Conservation (phyloP, 257 asterid genomes). For the Verbena officinalis region DNA sequence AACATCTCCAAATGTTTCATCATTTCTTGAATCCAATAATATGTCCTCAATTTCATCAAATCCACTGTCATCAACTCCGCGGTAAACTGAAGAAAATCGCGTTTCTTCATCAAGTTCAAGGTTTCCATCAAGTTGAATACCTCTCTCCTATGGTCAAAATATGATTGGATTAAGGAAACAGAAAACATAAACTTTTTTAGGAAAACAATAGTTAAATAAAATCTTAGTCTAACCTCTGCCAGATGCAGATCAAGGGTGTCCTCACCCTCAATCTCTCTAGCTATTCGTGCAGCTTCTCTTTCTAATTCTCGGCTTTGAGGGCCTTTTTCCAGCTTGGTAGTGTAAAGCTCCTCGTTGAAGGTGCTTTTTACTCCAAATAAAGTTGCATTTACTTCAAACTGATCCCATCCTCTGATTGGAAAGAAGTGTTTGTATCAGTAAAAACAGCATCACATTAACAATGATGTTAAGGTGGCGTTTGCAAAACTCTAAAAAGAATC, state of each 20-base stretch:
- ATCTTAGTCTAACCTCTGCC: conserved; percentile 72
- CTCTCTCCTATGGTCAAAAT: conserved; percentile 75
- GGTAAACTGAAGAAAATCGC: conserved; percentile 76
- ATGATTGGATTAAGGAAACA: conserved; percentile 25
- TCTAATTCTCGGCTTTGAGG: conserved; percentile 87
- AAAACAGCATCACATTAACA: conserved; percentile 16
- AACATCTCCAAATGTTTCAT: conserved; percentile 81
- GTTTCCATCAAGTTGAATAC: conserved; percentile 62
- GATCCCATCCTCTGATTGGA: conserved; percentile 90
- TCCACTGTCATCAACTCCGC: conserved; percentile 82
- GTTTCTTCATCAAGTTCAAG: conserved; percentile 92
- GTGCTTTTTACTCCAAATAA: conserved; percentile 96
- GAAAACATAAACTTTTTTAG: no score
- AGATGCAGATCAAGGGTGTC: conserved; percentile 90
- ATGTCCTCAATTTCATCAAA: conserved; percentile 72
- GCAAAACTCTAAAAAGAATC: no score
- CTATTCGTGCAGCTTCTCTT: conserved; percentile 80
- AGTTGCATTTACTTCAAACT: conserved; percentile 80
- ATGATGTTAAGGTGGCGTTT: no score
- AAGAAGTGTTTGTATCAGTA: conserved; percentile 16
- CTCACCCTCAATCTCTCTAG: conserved; percentile 94
- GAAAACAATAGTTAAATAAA: not conserved
- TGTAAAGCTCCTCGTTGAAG: conserved; percentile 91
- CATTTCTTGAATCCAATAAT: conserved; percentile 64
- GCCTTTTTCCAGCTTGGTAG: conserved; percentile 93